Evolutionary conservation across 2,329 filamentous ascomycete genomes (phyloP), one percentile per base, ranked within the genome.

Genomic region (Fonsecaea monophora): DNA sequence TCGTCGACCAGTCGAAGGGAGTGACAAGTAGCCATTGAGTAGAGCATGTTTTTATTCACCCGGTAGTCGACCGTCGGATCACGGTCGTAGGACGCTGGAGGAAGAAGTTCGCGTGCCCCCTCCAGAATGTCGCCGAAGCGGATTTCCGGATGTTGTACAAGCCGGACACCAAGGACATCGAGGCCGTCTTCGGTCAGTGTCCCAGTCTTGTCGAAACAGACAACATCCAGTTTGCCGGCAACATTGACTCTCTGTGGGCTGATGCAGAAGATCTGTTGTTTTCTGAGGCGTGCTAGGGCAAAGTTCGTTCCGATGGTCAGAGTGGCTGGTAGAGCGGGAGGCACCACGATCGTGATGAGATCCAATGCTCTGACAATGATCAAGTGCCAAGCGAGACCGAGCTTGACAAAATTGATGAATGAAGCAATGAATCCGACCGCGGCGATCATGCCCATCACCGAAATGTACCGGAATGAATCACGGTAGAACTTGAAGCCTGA

Each of bases 171-270:
- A 12, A 99, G 84, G 18, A 99, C 92, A 77, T 99, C 96, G 50
- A 99, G 81, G 0, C 95, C 95, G 77, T 99, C 95, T 78, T 98
- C 95, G 0, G 95, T 99, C 62, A 99, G 82, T 0, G 95, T 99
- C n/a, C 95, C 95, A 0, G 95, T 99, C 81, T 99, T 99, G 80
- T 99, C 95, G 71, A 99, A 99, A 78, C 94, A 97, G 80, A 99
- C 91, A 10, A 98, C 87, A 75, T 99, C 95, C 3, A 99, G 82
- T 78, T 98, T 98, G 58, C 96, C 95, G 15, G 92, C 95, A 5
- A 99, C 93, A 74, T 98, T 99, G 64, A 99, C 94, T 74, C 95
- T 87, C 75, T 99, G 95, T 0, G 96, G 95, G 72, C 94, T 98
- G 74, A 98, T 99, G 75, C 95, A 99, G 76, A 97, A 99, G 42